Evolutionary conservation across 306 rosid genomes (phyloP), one percentile per base, ranked within the genome.

Genomic region (Parietaria judaica): DNA sequence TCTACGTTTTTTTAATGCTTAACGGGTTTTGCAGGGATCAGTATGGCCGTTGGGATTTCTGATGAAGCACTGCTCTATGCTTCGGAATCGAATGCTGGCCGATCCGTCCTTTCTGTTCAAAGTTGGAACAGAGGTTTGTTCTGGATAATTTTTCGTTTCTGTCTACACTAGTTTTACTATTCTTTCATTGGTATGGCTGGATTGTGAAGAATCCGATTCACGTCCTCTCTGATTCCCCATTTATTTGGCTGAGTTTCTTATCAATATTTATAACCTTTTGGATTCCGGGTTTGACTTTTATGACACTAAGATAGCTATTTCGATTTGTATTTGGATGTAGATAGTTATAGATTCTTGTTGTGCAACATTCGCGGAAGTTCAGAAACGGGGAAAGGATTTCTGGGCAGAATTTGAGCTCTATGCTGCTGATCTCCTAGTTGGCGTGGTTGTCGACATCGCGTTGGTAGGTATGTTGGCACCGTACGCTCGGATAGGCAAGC

Each of bases 381-480:
- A 83, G 86, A 85, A 87, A 74, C 83, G 97, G 59, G 96, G 96
- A 58, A 85, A 87, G 77, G 77, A 87, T 75, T 90, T 90, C 56
- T 90, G 95, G 97, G 81, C 85, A 34, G 97, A 87, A 53, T 87
- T 87, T 65, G 96, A 90, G 89, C 69, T 90, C 83, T 87, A 85
- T 12, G 87, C 91, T 59, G 96, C 97, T 14, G 97, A 90, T 80
- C 81, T 87, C 63, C 75, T 90, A 78, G 97, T 90, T 54, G 97
- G 96, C 56, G 50, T 87, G 14, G 97, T 78, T 48, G 96, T 90
- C 43, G 97, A 87, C 73, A 71, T 87, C 78, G 97, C 96, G 67
- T 80, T 87, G 82, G 97, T 87, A 34, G 90, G 91, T 60, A 58
- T 90, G 81, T 74, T 87, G 64, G 97, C 95, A 65, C 96, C 97